Evolutionary conservation across 2,329 filamentous ascomycete species (phyloP), one percentile per base, ranked within the genome.

Genomic region (Penicillium sp.): DNA sequence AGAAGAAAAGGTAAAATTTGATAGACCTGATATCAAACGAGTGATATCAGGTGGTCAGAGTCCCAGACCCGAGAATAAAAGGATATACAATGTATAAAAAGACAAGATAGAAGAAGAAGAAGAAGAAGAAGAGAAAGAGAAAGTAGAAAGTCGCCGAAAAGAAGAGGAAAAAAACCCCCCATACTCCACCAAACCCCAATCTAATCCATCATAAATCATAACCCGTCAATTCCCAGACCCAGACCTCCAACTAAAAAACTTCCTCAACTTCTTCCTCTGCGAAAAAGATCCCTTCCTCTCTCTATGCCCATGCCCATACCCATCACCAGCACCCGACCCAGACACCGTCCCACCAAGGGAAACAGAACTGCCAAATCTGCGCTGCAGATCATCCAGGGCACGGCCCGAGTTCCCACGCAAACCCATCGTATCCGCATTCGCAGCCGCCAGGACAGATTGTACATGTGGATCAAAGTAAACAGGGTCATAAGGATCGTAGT

Each of bases 371-470:
- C 65, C 54, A 45, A 59, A 66, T 57, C 60, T 65, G 57, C 68
- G 65, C 63, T 68, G 68, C 64, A 70, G 60, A 56, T 69, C 68
- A 58, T 70, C 66, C 30, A 66, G 63, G 51, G 60, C 65, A 22
- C 64, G 65, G 45, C 61, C 60, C 56, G 67, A 53, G 35, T 59
- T 51, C 4, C 66, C 66, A 42, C 68, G 62, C 24, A 70, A 60
- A 6, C 68, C 68, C 68, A 70, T 70, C 19, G 42, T 68, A 56
- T 70, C 66, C 12, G 68, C 68, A 19, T 70, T 70, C 47, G 68
- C 68, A 33, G 68, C 68, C 37, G 68, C 68, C 28, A 70, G 62
- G 9, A 70, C 68, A 22, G 68, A 70, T 59, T 69, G 68, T 4
- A 70, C 65, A 54, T 70, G 68, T 13, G 68, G 68, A 40, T 70